Base-by-base conservation (phyloP, 1,284 basidiomycete genomes). In the Coniferiporia sulphurascens region DNA sequence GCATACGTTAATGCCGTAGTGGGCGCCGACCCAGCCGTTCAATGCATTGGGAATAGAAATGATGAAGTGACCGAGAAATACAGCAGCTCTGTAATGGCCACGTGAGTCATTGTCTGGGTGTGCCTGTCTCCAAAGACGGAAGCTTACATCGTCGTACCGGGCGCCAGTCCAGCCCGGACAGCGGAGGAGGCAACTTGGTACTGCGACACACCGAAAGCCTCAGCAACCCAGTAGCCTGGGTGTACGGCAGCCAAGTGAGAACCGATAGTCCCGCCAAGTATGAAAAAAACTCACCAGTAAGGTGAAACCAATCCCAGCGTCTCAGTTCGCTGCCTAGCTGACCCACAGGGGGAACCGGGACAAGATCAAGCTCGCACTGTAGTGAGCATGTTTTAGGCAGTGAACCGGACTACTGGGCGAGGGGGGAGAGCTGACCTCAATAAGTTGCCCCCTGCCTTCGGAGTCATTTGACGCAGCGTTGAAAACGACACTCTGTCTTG, bases 101-200 rank as follows among this genome's bases (percentile, higher is more conserved):
- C 44, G 17, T n/a, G 44, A 46, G 12, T 8, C 8, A n/a, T 46
- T n/a, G 38, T 55, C 41, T 21, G 41, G 19, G 19, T 12, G 7
- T 13, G 35, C 15, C 22, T 36, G 12, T 32, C 22, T 9, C 4
- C 6, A 22, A 43, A n/a, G 44, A n/a, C 15, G 8, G 17, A n/a
- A 19, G 15, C 43, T 45, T 55, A 55, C 53, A 67, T 67, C 15
- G 67, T 63, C 1, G 64, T 36, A 36, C 67, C 65, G 10, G 67
- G 67, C 36, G 66, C 63, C 6, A 68, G 60, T 4, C 67, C 67
- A 8, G 56, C 56, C 7, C 45, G 58, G 15, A 68, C 58, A 17
- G 65, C 60, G 2, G 66, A 61, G 2, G 66, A 66, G 1, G 66
- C 67, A 22, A 67, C 66, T 48, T 68, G 67, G 44, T 68, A 68